phyloP scores from a whole-genome alignment of 306 rosid genomes.

The Chamaecrista fasciculata region DNA sequence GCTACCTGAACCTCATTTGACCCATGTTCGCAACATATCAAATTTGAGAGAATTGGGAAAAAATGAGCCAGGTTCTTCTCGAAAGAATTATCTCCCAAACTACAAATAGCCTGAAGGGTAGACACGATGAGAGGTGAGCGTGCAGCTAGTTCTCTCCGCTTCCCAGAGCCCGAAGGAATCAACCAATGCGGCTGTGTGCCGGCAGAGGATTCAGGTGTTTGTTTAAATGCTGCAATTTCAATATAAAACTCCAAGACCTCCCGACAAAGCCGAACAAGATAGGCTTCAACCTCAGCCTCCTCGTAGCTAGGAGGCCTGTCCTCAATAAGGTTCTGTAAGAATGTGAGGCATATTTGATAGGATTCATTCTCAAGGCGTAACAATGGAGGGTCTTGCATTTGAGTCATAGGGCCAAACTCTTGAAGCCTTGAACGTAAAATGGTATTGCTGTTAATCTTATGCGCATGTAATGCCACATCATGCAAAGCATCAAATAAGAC shows the following conservation, averaged over 20 bases:
- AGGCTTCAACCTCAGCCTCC: conserved; percentile 69
- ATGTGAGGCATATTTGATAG: conserved; percentile 86
- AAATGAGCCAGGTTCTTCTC: conserved; percentile 68
- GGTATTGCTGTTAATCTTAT: conserved; percentile 56
- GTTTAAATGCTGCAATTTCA: conserved; percentile 56
- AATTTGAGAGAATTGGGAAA: conserved; percentile 79
- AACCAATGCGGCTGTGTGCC: conserved; percentile 59
- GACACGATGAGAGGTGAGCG: conserved; percentile 93
- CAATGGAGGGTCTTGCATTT: conserved; percentile 98
- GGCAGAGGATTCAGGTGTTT: conserved; percentile 50
- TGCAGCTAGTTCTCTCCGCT: conserved; percentile 80
- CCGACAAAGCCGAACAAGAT: conserved; percentile 64
- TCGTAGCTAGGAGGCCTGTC: conserved; percentile 66
- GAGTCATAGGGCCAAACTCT: conserved; percentile 84
- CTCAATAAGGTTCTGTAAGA: conserved; percentile 72
- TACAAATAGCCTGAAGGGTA: conserved; percentile 79
- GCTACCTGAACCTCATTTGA: conserved; percentile 88
- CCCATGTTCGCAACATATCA: conserved; percentile 93
- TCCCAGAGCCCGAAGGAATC: conserved; percentile 87
- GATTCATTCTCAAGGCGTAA: conserved; percentile 94
- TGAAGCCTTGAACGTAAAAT: conserved; percentile 76
- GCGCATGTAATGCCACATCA: conserved; percentile 75
- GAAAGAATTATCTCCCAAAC: conserved; percentile 70
- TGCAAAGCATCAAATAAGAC: conserved; percentile 76
- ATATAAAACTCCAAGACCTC: conserved; percentile 77